Base-by-base conservation (phyloP, 805 yeast species). In the Saccharomycopsis schoenii region DNA sequence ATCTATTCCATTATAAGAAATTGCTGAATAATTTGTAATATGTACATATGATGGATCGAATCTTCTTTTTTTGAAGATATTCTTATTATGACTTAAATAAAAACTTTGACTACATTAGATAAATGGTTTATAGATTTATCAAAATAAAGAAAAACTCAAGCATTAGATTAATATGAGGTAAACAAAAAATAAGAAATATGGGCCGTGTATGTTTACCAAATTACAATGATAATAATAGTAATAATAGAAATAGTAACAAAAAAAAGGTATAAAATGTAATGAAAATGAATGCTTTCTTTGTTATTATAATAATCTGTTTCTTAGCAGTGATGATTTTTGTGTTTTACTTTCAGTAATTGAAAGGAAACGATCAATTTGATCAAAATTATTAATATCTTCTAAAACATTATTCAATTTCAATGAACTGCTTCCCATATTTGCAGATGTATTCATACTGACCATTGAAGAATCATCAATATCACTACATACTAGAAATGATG, bases 401-500 rank as follows among this genome's bases (percentile, higher is more conserved):
- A 63, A 63, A 5, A 63, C 39, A 50, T 59, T 59, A 47, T 47
- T 43, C 10, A 57, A 37, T 21, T 57, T 60, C 57, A 59, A 34
- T 2, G 40, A 40, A 25, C 34, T 50, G 29, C 36, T 36, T 10
- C 39, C 56, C 8, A 42, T 25, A 29, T 36, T 55, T 15, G 6
- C 41, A 8, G 58, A 50, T 17, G 51, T 62, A 24, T 57, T 58
- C 39, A 58, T 42, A 5, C 64, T 61, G 14, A 59, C 56, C 59
- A 63, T 52, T 15, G 65, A 63, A 6, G 64, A 59, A 42, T 63
- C 65, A 19, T 63, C 65, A 24, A 41, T 62, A 47, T 63, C 65
- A 59, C 65, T 63, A 39, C 56, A 36, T 14, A 63, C 65, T 21
- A 63, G 43, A 39, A 63, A 63, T 3, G 64, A 61, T 17, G 64